A percentile compares a stretch with the other conserved stretches of the same genome.
Evolutionary conservation across 2,329 filamentous ascomycete genomes (phyloP).

Genomic region (Calonectria honghensis): DNA sequence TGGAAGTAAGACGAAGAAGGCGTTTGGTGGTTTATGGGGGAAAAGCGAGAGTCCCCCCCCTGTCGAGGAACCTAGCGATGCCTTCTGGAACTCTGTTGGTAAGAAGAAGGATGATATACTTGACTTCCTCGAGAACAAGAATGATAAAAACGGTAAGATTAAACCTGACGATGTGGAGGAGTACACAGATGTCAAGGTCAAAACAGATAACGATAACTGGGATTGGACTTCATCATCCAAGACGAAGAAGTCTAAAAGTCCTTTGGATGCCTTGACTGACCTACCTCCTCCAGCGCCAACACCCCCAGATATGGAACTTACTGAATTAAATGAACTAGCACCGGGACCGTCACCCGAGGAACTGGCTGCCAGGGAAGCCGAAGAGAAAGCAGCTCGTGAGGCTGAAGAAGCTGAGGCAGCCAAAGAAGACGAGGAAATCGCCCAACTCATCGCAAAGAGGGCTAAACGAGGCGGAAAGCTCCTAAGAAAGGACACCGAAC

Average conservation of each 20-base stretch:
- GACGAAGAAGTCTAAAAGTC: constrained; percentile 67
- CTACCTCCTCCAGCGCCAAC: constrained; percentile 69
- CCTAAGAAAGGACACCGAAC: constrained; percentile 49
- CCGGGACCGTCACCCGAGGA: constrained; percentile 56
- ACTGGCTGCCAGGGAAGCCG: constrained; percentile 43
- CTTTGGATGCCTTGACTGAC: constrained; percentile 62
- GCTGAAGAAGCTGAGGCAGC: constrained; percentile 58
- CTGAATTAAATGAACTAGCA: constrained; percentile 60
- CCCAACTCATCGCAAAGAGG: constrained; percentile 46
- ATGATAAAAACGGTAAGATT: constrained; percentile 63
- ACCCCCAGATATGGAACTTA: constrained; percentile 68
- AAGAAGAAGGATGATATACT: constrained; percentile 68
- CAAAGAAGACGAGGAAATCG: constrained; percentile 50
- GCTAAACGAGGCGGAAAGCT: constrained; percentile 51
- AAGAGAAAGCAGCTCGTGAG: constrained; percentile 49
- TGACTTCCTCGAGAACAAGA: constrained; percentile 67
- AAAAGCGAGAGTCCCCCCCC: constrained; percentile 60
- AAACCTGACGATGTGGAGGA: constrained; percentile 68
- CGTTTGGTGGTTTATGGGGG: constrained; percentile 55
- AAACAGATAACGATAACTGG: constrained; percentile 66
- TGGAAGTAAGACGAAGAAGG: constrained; percentile 67
- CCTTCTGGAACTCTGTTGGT: constrained; percentile 60
- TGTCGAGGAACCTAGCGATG: constrained; percentile 66
- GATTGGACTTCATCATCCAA: constrained; percentile 64
- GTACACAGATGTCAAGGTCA: constrained; percentile 64